These are phyloP conservation scores for Naganishia randhawae DNA, from an alignment of 768 basidiomycete genomes.

Conservation along the genomic window DNA sequence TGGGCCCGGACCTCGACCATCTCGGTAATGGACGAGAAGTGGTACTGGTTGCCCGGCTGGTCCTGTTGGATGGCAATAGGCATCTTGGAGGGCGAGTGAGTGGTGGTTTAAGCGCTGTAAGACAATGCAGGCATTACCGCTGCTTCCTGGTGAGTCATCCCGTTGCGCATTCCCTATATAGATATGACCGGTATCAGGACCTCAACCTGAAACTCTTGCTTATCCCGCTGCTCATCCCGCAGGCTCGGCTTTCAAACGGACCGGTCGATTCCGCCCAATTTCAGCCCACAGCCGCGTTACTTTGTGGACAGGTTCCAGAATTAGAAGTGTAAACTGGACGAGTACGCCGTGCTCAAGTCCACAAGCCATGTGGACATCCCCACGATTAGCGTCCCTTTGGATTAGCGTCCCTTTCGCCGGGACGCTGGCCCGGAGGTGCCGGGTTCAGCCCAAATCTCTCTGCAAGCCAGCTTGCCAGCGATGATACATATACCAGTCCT, in stretches of 20 bases:
- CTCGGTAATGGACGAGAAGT: conserved; percentile 19
- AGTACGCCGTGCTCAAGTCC: too few species aligned
- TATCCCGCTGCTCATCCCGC: background rate
- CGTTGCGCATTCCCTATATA: background rate
- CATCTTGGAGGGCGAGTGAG: conserved; percentile 5
- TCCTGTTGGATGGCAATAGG: conserved; percentile 9
- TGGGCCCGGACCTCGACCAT: conserved; percentile 16
- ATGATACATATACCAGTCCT: background rate
- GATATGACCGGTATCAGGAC: background rate
- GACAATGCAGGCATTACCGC: too few species aligned
- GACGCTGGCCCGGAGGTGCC: too few species aligned
- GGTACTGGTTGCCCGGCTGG: conserved; percentile 18
- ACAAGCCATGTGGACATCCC: too few species aligned
- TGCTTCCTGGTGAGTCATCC: background rate
- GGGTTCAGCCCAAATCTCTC: too few species aligned
- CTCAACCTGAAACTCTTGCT: too few species aligned
- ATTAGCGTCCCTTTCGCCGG: too few species aligned
- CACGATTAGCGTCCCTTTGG: too few species aligned
- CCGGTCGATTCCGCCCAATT: background rate
- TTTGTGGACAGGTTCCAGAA: background rate
- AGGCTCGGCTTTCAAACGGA: background rate
- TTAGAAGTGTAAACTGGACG: too few species aligned
- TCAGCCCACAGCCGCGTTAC: background rate
- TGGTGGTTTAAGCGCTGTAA: background rate
- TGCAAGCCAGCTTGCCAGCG: background rate